Conservation (phyloP, 805 yeast species). For the Alloascoidea africana region DNA sequence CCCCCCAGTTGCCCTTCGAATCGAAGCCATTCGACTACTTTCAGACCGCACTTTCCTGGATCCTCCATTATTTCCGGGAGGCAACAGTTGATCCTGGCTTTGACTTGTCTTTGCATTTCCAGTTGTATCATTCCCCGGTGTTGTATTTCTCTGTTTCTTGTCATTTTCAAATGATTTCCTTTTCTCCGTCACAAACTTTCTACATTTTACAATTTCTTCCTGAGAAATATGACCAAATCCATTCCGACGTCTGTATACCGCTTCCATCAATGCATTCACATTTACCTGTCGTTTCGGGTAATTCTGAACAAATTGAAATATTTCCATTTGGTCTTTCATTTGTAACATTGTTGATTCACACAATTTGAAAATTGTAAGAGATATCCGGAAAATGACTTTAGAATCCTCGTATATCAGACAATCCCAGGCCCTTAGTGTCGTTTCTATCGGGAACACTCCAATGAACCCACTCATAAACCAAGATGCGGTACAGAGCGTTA, state of each 20-base stretch:
- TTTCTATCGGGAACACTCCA: slow-evolving; percentile 79
- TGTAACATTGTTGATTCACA: slow-evolving; percentile 48
- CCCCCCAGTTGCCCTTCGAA: not conserved
- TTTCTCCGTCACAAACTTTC: slow-evolving; percentile 60
- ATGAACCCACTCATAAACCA: slow-evolving; percentile 99
- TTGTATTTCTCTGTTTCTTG: slow-evolving; percentile 2
- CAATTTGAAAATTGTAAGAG: slow-evolving; percentile 64
- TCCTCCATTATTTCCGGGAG: not conserved
- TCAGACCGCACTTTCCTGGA: not conserved
- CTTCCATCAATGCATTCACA: slow-evolving; percentile 53
- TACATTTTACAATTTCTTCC: slow-evolving; percentile 64
- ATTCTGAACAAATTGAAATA: slow-evolving; percentile 78
- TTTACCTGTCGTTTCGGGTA: slow-evolving; percentile 59
- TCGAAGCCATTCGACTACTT: not conserved
- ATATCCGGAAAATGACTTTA: slow-evolving; percentile 67
- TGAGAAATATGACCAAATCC: slow-evolving; percentile 69
- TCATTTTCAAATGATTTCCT: slow-evolving; percentile 24
- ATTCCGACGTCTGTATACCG: slow-evolving; percentile 59
- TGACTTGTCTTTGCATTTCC: no score
- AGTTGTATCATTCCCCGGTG: no score
- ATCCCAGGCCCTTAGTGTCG: slow-evolving; percentile 87
- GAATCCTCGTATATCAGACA: slow-evolving; percentile 87
- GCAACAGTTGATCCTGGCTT: no score
- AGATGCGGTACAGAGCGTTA: slow-evolving; percentile 84
- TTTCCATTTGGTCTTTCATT: slow-evolving; percentile 36